Conservation (phyloP, 2,329 filamentous ascomycete genomes). For the Scleromitrula shiraiana region DNA sequence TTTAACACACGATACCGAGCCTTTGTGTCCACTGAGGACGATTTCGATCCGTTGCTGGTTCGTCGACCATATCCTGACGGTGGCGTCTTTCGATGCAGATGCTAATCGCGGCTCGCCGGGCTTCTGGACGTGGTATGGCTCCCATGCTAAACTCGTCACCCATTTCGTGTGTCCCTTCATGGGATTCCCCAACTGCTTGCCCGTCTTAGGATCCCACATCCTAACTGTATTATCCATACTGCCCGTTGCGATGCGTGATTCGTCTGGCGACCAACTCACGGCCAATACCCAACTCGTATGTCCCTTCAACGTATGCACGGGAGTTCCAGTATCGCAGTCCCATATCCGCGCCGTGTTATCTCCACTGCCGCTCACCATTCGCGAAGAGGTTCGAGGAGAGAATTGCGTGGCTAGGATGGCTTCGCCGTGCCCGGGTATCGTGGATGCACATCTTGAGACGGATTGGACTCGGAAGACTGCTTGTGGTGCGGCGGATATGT, state of each 20-base stretch:
- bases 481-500: constrained; percentile 63
- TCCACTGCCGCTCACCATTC: constrained; percentile 80
- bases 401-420: constrained; percentile 83
- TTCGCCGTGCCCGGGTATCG: constrained; percentile 85
- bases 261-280: constrained; percentile 82
- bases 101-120: constrained; percentile 70
- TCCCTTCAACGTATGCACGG: constrained; percentile 74
- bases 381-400: constrained; percentile 67
- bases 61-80: constrained; percentile 79
- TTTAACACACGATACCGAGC: constrained; percentile 78
- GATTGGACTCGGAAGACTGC: constrained; percentile 90
- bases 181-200: constrained; percentile 58
- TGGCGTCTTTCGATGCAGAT: constrained; percentile 83
- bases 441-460: constrained; percentile 81
- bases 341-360: constrained; percentile 88
- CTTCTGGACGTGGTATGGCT: constrained; percentile 80
- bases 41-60: constrained; percentile 71
- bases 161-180: constrained; percentile 85
- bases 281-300: constrained; percentile 87
- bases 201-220: constrained; percentile 79
- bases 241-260: constrained; percentile 72
- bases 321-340: constrained; percentile 91
- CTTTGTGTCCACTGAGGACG: constrained; percentile 81
- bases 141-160: constrained; percentile 83
- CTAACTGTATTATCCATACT: constrained; percentile 91